Percentiles rank a stretch among this genome's conserved stretches.
Conservation (phyloP, 2,329 filamentous ascomycete species). For the Claviceps humidiphila region DNA sequence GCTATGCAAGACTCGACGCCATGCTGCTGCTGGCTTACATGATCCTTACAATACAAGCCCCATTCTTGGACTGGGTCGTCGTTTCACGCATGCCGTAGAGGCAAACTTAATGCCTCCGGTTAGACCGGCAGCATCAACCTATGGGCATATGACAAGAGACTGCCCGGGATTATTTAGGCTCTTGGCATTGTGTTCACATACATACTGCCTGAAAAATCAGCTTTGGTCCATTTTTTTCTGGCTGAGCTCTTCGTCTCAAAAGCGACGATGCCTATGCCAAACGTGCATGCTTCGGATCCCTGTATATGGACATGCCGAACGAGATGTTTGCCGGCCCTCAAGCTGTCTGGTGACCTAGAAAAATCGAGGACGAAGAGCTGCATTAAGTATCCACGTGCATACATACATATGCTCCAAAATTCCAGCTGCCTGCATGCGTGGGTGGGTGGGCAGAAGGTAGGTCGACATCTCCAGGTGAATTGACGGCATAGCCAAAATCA, state of each 20-base stretch:
- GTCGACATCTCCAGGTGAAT: not conserved
- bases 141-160: not conserved
- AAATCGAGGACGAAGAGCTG: not conserved
- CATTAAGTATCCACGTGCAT: no score
- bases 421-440: not conserved
- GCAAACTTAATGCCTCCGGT: not conserved
- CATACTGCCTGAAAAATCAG: not conserved
- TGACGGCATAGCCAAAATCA: not conserved
- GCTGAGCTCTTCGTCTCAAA: not conserved
- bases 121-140: not conserved
- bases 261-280: not conserved
- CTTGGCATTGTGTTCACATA: not conserved
- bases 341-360: not conserved
- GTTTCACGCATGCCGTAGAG: not conserved
- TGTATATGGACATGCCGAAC: not conserved
- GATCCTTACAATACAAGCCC: not conserved
- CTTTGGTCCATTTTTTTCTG: not conserved
- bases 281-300: not conserved
- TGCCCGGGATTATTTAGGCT: not conserved
- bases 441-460: not conserved
- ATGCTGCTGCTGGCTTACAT: not conserved
- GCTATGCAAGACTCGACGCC: conserved; percentile 1
- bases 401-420: not conserved
- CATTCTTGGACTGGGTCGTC: not conserved
- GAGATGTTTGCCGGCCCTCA: not conserved